Conservation (phyloP, 108 stramenopile species). For the Pseudonitzschia pungens region DNA sequence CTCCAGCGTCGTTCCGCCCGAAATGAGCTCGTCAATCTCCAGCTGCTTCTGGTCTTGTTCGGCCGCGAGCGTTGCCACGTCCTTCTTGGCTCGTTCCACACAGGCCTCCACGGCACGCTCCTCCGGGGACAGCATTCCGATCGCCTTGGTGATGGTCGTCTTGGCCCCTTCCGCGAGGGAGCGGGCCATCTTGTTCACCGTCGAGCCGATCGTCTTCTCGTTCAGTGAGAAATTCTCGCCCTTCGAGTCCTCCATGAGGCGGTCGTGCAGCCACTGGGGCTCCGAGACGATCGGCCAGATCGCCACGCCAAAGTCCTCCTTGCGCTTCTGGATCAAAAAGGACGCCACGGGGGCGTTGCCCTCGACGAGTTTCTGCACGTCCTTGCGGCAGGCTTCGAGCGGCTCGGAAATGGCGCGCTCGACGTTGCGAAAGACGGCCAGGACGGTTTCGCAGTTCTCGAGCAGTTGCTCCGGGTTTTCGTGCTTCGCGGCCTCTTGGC, state of each 20-base stretch:
- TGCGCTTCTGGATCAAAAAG: conserved; percentile 68
- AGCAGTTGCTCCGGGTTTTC: conserved; percentile 22
- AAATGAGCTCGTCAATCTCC: conserved; percentile 23
- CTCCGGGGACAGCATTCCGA: conserved; percentile 29
- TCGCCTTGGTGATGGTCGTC: conserved; percentile 15
- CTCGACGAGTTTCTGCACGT: conserved; percentile 30
- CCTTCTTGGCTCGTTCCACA: conserved; percentile 35
- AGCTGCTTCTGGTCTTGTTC: conserved; percentile 22
- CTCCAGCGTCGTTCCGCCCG: conserved; percentile 13
- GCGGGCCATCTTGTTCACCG: background rate
- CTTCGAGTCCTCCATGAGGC: background rate
- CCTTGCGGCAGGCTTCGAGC: background rate
- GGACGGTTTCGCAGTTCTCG: conserved; percentile 11
- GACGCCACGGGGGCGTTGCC: conserved; percentile 55
- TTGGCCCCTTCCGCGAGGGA: conserved; percentile 9
- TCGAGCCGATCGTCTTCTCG: conserved; percentile 17
- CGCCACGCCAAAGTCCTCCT: conserved; percentile 70
- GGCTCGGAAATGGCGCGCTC: background rate
- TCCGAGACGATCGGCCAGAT: conserved; percentile 34
- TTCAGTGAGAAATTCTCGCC: conserved; percentile 23
- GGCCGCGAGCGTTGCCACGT: conserved; percentile 17
- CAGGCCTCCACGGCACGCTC: conserved; percentile 36
- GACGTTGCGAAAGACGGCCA: conserved; percentile 14
- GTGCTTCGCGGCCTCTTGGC: conserved; percentile 23
- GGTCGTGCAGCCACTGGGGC: background rate